phyloP scores from a whole-genome alignment of 1,284 basidiomycete species.

The Phaffia rhodozyma region DNA sequence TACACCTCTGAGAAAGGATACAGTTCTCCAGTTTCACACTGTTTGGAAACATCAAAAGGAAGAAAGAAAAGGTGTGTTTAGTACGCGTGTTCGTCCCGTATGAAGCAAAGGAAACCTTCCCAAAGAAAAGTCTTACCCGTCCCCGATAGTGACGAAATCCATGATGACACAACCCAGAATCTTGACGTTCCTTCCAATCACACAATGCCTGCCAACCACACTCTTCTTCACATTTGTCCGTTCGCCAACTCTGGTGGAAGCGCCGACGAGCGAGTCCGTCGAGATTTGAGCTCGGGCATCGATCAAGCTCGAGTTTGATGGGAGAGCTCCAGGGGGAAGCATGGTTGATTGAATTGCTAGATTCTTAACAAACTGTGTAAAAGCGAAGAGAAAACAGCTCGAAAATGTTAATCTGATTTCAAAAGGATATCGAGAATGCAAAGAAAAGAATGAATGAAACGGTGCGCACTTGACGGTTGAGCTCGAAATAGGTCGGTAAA shows the following conservation, averaged over 20 bases:
- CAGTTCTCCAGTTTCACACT: slow-evolving; percentile 84
- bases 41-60: slow-evolving; percentile 5
- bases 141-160: slow-evolving; percentile 77
- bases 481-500: slow-evolving; percentile 66
- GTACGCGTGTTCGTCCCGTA: not conserved
- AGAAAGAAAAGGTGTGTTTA: slow-evolving; percentile 2
- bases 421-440: not conserved
- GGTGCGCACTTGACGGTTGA: slow-evolving; percentile 57
- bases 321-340: slow-evolving; percentile 18
- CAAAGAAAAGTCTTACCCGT: slow-evolving; percentile 49
- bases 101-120: not conserved
- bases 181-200: slow-evolving; percentile 75
- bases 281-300: slow-evolving; percentile 75
- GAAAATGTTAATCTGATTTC: not conserved
- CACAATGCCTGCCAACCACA: slow-evolving; percentile 75
- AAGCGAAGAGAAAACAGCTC: not conserved
- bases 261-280: slow-evolving; percentile 67
- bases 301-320: slow-evolving; percentile 38
- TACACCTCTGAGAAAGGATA: slow-evolving; percentile 70
- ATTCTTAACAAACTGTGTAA: slow-evolving; percentile 25
- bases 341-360: slow-evolving; percentile 23
- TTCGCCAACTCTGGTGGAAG: slow-evolving; percentile 70
- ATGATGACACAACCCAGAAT: slow-evolving; percentile 77
- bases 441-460: not conserved
- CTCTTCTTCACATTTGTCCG: slow-evolving; percentile 75